phyloP scores from a whole-genome alignment of 1,284 basidiomycete species.

The Meripilus lineatus region DNA sequence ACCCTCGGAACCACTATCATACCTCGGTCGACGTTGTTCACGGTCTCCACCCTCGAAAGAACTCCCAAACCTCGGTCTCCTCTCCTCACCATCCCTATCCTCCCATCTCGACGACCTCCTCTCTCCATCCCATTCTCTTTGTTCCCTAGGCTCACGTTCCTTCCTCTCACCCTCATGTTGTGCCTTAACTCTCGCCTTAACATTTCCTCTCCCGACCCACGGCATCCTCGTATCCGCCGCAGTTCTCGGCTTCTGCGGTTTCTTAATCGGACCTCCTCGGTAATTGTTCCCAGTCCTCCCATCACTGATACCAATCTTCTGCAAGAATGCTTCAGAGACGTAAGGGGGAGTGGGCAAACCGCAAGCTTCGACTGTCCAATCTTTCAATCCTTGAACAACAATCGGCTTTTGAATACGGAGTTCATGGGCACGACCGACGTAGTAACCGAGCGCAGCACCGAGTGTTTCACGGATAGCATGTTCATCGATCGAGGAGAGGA shows the following conservation, averaged over 20 bases:
- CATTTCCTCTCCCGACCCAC: not conserved
- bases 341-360: conserved; percentile 48
- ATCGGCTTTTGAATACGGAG: conserved; percentile 43
- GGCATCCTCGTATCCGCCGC: not conserved
- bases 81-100: not conserved
- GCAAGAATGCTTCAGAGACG: conserved; percentile 44
- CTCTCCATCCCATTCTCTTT: too few species aligned
- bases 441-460: conserved; percentile 70
- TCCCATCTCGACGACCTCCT: not conserved
- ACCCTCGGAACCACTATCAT: not conserved
- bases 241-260: not conserved
- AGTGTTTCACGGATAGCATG: conserved; percentile 42
- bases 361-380: conserved; percentile 57
- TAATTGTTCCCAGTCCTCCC: not conserved
- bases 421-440: conserved; percentile 49
- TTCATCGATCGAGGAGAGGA: conserved; percentile 42
- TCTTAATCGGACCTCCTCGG: not conserved
- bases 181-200: too few species aligned
- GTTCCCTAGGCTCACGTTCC: too few species aligned
- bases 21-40: not conserved
- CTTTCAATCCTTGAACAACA: conserved; percentile 59
- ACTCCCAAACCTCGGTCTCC: not conserved
- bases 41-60: not conserved
- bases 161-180: too few species aligned
- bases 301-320: conserved; percentile 28